These are phyloP conservation scores for Colletotrichum sp. DNA, from an alignment of 2,329 filamentous ascomycete genomes.

Conservation along the genomic window DNA sequence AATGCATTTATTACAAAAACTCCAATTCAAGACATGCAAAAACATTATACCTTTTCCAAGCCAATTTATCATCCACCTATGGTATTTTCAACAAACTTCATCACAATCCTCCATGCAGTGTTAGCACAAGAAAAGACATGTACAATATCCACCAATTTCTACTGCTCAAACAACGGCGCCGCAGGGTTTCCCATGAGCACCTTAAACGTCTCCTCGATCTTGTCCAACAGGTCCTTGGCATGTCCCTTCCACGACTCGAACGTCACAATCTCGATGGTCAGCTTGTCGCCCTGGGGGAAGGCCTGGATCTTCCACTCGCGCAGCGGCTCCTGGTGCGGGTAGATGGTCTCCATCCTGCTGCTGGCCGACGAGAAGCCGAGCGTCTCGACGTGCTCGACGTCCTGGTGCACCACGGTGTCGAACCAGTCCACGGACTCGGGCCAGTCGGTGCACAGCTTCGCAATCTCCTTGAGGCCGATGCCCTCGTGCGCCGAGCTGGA, in stretches of 20 bases:
- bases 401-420: slow-evolving; percentile 64
- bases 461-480: slow-evolving; percentile 60
- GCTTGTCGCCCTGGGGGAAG: slow-evolving; percentile 56
- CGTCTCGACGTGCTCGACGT: slow-evolving; percentile 65
- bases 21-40: not conserved
- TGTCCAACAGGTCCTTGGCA: slow-evolving; percentile 55
- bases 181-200: slow-evolving; percentile 41
- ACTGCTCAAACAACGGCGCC: slow-evolving; percentile 31
- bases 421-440: slow-evolving; percentile 46
- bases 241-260: slow-evolving; percentile 60
- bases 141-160: not conserved
- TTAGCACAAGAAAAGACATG: not conserved
- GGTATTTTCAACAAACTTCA: not conserved
- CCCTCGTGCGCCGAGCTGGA: slow-evolving; percentile 60
- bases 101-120: not conserved
- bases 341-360: slow-evolving; percentile 59
- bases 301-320: slow-evolving; percentile 67
- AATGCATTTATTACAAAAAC: not conserved
- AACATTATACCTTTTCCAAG: not conserved
- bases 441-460: slow-evolving; percentile 52
- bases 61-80: not conserved
- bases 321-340: slow-evolving; percentile 61
- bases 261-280: slow-evolving; percentile 65
- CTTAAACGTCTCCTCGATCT: slow-evolving; percentile 48
- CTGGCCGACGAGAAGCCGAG: slow-evolving; percentile 43